Base-by-base conservation (phyloP, 2,329 filamentous ascomycete species). In the Monilinia laxa region DNA sequence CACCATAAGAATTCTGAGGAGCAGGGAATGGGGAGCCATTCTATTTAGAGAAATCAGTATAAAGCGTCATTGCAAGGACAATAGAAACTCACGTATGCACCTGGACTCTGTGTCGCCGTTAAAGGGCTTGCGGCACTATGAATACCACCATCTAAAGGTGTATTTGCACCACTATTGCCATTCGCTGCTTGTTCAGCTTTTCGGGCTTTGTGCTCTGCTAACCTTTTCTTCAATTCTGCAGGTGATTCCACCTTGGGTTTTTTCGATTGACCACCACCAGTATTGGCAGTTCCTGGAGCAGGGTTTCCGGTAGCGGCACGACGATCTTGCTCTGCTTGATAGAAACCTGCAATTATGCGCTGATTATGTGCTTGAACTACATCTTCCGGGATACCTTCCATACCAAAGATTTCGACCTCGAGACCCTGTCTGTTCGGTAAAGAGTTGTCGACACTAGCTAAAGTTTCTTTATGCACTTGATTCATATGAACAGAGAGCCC, bases 401-500 rank as follows among this genome's bases (percentile, higher is more conserved):
- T 97, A 75, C 94, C 95, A 77, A 98, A 99, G 75, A 99, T 97
- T 79, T 99, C 95, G 68, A 96, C 87, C 68, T 96, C 92, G 68
- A 96, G 87, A 68, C 90, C 90, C 70, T 92, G 87, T 70, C 95
- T 88, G 75, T 94, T 94, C 0, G 91, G 89, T 3, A 97, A 85
- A 60, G 95, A 93, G 83, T 98, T 97, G 74, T 97, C 94, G 75
- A 99, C 93, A 55, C 88, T 87, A 25, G 86, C 87, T 60, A 98
- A 85, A 40, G 89, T 91, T 78, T 97, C 93, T 79, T 99, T 99
- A 82, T 99, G 95, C 58, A 99, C 95, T 78, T 99, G 95, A 77
- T 94, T 96, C 92, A 98, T 90, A 78, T 99, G 95, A 65, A 99
- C 95, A 47, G 90, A 91, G 68, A 99, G 87, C 82, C 95, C 93